Percentiles rank a stretch among this genome's conserved stretches.
Evolutionary conservation across 73 alveolate genomes (phyloP).

Genomic region (Tetrahymena elliotti): DNA sequence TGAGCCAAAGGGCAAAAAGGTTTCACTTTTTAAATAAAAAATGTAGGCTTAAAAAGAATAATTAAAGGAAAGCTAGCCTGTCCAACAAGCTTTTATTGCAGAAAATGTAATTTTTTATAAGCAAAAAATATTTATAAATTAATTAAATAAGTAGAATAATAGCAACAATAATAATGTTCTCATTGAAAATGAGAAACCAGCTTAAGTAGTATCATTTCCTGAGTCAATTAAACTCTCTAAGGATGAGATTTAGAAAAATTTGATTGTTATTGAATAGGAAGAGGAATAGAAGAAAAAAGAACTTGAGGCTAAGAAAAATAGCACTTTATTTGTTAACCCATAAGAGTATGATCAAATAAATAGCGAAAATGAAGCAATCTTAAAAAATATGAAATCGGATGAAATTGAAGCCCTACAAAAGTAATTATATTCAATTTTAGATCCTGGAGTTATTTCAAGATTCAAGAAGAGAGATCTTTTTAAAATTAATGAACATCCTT

Average conservation of each 20-base stretch:
- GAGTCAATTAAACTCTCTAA: neutral
- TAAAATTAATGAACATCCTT: neutral
- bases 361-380: neutral
- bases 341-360: neutral
- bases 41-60: neutral
- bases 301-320: neutral
- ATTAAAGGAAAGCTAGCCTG: neutral
- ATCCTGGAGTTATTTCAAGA: neutral
- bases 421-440: neutral
- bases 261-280: neutral
- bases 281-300: neutral
- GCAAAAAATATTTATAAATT: too few species aligned
- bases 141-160: neutral
- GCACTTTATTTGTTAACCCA: neutral
- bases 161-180: neutral
- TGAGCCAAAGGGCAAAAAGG: neutral
- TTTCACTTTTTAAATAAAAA: neutral
- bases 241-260: neutral
- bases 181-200: neutral
- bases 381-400: neutral
- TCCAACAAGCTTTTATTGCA: neutral
- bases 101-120: neutral
- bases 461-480: neutral
- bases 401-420: neutral
- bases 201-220: neutral